Conservation (phyloP, 225 moss, liverwort and hornwort genomes). For the Pseudisothecium myosuroides region DNA sequence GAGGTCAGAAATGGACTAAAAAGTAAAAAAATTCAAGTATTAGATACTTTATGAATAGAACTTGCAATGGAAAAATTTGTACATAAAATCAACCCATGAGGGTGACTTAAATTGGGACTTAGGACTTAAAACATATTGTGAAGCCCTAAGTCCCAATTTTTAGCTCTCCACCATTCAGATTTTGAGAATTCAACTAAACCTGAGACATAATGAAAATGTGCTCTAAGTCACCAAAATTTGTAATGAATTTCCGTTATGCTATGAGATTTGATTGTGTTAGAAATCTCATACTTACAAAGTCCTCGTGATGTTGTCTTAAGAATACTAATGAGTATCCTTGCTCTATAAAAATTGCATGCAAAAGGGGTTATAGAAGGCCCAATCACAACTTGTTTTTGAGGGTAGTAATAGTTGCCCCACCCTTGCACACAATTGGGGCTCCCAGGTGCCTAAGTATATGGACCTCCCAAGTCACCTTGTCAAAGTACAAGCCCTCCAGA, state of each 20-base stretch:
- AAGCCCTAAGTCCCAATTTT: background rate
- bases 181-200: background rate
- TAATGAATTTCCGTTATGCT: background rate
- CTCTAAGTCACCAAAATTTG: background rate
- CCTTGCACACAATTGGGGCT: background rate
- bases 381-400: background rate
- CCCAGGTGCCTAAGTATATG: rapidly evolving
- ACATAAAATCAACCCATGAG: too few species aligned
- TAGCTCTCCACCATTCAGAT: rapidly evolving
- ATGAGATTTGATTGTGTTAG: background rate
- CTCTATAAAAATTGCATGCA: background rate
- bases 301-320: background rate
- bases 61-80: too few species aligned
- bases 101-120: too few species aligned
- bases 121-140: too few species aligned
- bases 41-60: too few species aligned
- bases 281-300: background rate
- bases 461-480: rapidly evolving
- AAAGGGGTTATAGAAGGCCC: background rate
- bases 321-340: background rate
- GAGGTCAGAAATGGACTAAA: too few species aligned
- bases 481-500: background rate
- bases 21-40: too few species aligned
- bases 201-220: rapidly evolving
- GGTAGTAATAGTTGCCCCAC: background rate